These are phyloP conservation scores for Simmondsia chinensis DNA, from an alignment of 148 eudicot species.

Conservation along the genomic window DNA sequence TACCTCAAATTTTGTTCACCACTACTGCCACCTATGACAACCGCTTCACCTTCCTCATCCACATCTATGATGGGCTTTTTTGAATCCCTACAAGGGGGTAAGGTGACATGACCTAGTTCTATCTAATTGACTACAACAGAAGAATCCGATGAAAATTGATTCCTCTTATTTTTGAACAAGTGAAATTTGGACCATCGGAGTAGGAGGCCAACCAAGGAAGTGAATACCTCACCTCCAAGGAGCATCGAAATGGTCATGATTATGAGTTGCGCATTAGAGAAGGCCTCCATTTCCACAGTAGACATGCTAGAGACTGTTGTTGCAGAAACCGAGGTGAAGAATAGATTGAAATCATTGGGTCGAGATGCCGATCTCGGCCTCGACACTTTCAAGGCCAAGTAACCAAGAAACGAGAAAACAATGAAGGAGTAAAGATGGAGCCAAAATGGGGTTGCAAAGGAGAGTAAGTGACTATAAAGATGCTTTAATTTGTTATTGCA, in stretches of 20 bases:
- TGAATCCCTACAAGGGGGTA: no score
- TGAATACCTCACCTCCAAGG: conserved; percentile 41
- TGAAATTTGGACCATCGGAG: conserved; percentile 10
- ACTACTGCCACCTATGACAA: no score
- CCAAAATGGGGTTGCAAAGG: conserved; percentile 18
- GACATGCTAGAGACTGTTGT: conserved; percentile 53
- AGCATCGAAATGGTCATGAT: conserved; percentile 36
- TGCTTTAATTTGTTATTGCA: conserved; percentile 1
- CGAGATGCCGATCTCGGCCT: conserved; percentile 14
- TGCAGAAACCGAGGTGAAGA: conserved; percentile 49
- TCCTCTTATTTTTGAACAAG: not conserved
- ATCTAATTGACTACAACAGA: no score
- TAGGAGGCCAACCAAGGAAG: conserved; percentile 33
- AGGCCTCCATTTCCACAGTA: conserved; percentile 59
- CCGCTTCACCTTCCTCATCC: no score
- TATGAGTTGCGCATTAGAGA: conserved; percentile 42
- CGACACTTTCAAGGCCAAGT: conserved; percentile 15
- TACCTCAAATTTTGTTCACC: conserved; percentile 10
- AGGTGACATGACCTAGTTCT: no score
- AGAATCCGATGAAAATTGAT: no score
- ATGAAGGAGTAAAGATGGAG: conserved; percentile 24
- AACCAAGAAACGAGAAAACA: conserved; percentile 20
- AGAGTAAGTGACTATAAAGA: conserved; percentile 1
- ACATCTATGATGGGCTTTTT: no score
- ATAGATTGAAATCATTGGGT: conserved; percentile 10